phyloP scores from a whole-genome alignment of 208 protist genomes.

The Acanthamoeba triangularis region DNA sequence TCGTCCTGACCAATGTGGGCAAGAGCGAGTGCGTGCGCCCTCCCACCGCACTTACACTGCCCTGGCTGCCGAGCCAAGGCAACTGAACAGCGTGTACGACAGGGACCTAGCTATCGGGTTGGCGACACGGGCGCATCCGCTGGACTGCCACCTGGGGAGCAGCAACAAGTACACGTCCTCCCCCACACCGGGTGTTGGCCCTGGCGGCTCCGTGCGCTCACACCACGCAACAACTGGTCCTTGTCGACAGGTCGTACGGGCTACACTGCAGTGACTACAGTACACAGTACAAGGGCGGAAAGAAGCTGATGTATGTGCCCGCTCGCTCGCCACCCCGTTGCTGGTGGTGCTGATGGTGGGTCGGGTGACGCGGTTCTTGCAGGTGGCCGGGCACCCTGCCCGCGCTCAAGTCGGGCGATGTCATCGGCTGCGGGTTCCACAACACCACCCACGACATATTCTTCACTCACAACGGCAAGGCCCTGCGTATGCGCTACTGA shows the following conservation, averaged over 20 bases:
- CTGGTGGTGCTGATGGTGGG: neutral
- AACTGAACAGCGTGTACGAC: too few species aligned
- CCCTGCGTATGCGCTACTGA: neutral
- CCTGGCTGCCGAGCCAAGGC: neutral
- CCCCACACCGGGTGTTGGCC: too few species aligned
- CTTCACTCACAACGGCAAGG: conserved; percentile 61
- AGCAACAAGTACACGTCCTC: neutral
- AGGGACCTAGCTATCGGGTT: neutral
- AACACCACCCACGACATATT: conserved; percentile 47
- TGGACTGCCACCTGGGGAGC: neutral
- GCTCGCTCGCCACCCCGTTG: neutral
- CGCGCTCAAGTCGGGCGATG: neutral
- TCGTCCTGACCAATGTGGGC: neutral
- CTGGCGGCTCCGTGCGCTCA: too few species aligned
- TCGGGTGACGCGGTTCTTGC: neutral
- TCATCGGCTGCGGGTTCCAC: conserved; percentile 42
- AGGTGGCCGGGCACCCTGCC: neutral
- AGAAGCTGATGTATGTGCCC: neutral
- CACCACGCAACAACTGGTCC: neutral
- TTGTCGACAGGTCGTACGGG: neutral
- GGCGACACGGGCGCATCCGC: neutral
- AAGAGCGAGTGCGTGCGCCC: neutral
- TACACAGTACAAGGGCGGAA: neutral
- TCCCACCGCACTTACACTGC: neutral
- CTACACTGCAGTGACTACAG: neutral